These are phyloP conservation scores for Henningerozyma blattae DNA, from an alignment of 805 yeast genomes.

Conservation along the genomic window DNA sequence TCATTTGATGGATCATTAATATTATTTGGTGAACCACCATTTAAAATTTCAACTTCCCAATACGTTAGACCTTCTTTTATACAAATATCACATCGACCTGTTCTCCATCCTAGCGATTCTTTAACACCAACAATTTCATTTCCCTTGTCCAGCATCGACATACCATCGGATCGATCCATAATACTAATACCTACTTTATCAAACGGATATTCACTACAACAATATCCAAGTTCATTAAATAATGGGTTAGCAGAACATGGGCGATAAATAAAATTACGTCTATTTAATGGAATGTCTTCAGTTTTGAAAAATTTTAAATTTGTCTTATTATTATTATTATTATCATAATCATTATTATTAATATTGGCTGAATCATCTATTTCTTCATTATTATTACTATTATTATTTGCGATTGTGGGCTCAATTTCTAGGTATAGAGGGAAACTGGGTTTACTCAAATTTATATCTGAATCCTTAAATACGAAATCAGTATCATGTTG, in stretches of 20 bases:
- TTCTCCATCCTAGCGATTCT: constrained; percentile 67
- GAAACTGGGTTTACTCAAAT: not conserved
- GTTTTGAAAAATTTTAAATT: constrained; percentile 13
- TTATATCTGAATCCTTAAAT: constrained; percentile 1
- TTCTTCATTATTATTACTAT: no score
- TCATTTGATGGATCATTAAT: constrained; percentile 1
- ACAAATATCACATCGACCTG: constrained; percentile 61
- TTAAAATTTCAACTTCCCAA: constrained; percentile 57
- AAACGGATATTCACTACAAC: constrained; percentile 68
- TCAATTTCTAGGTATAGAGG: not conserved
- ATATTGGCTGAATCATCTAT: constrained; percentile 10
- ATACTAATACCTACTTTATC: constrained; percentile 17
- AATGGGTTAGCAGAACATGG: constrained; percentile 64
- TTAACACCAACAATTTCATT: constrained; percentile 33
- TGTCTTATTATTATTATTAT: not conserved
- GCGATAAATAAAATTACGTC: constrained; percentile 68
- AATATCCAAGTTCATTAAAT: constrained; percentile 45
- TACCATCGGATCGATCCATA: constrained; percentile 53
- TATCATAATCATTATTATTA: constrained; percentile 1
- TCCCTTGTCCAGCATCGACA: constrained; percentile 28
- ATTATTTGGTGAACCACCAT: constrained; percentile 17
- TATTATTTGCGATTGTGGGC: constrained; percentile 16
- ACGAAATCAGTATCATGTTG: constrained; percentile 18
- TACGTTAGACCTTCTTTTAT: constrained; percentile 71
- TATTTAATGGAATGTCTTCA: constrained; percentile 76